Base-by-base conservation (phyloP, 805 yeast species). In the Candida montana region DNA sequence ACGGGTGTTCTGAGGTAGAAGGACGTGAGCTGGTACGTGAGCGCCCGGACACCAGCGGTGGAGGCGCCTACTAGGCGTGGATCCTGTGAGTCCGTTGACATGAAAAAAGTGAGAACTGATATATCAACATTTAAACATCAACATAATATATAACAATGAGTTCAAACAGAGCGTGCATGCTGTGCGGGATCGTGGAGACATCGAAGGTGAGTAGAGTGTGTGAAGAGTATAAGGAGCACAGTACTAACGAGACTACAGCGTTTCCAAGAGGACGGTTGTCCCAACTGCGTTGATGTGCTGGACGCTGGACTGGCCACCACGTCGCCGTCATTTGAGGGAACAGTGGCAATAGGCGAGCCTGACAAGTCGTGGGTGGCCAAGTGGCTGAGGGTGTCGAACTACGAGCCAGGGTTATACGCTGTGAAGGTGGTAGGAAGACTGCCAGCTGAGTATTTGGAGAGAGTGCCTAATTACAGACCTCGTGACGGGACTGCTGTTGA, bases 291-390 rank as follows among this genome's bases (percentile, higher is more conserved):
- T 56, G 80, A 90, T 40, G 78, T 91, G 23, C 72, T 91, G 55
- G 89, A 84, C 51, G 81, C 81, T 45, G 96, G 93, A 55, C 95
- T 89, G 39, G 79, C 83, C 16, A 77, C 87, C 29, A 93, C 98
- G 6, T 88, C 96, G 16, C 98, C 98, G 31, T 79, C 96, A 0
- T 91, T 89, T 59, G 99, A 91, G 68, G 99, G 99, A 0, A 68
- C 86, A 27, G 95, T 91, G 5, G 96, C 97, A 2, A 72, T 88
- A 48, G 88, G 95, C 37, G 89, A 83, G 46, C 88, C 91, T 38
- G 77, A 79, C 39, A 76, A 73, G 28, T 87, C 96, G 2, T 91
- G 99, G 99, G 96, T 88, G 31, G 96, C 96, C 13, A 79, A 85
- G 58, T 91, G 99, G 99, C 69, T 91, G 42, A 78, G 97, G 62